phyloP scores from a whole-genome alignment of 2,329 filamentous ascomycete genomes.

The Hymenoscyphus occultus region DNA sequence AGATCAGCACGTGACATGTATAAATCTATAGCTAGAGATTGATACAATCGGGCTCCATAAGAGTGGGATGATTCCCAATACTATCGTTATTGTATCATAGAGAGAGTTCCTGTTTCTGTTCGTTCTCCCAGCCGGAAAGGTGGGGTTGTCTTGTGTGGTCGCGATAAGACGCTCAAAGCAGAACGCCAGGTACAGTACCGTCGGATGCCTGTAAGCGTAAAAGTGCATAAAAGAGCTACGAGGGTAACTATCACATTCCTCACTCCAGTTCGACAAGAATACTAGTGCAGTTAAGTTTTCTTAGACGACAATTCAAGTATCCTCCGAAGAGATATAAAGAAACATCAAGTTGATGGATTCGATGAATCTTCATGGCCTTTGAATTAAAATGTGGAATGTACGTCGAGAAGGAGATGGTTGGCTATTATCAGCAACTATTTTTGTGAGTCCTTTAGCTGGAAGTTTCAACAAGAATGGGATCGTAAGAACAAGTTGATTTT shows the following conservation, averaged over 20 bases:
- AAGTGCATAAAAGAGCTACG: neutral
- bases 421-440: too few relatives aligned
- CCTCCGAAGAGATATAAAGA: too few relatives aligned
- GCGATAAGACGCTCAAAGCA: neutral
- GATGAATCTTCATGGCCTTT: too few relatives aligned
- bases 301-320: too few relatives aligned
- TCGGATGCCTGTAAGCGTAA: neutral
- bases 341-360: too few relatives aligned
- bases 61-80: neutral
- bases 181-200: neutral
- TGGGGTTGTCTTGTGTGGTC: neutral
- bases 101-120: neutral
- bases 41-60: neutral
- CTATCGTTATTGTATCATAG: neutral
- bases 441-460: too few relatives aligned
- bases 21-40: neutral
- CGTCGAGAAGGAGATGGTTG: too few relatives aligned
- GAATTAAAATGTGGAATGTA: too few relatives aligned
- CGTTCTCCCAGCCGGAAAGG: neutral
- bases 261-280: neutral
- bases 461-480: too few relatives aligned
- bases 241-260: neutral
- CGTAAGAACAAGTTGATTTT: too few relatives aligned
- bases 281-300: neutral
- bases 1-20: too few relatives aligned